These are phyloP conservation scores for Alternaria hordeiaustralica DNA, from an alignment of 2,329 filamentous ascomycete genomes.

Conservation along the genomic window DNA sequence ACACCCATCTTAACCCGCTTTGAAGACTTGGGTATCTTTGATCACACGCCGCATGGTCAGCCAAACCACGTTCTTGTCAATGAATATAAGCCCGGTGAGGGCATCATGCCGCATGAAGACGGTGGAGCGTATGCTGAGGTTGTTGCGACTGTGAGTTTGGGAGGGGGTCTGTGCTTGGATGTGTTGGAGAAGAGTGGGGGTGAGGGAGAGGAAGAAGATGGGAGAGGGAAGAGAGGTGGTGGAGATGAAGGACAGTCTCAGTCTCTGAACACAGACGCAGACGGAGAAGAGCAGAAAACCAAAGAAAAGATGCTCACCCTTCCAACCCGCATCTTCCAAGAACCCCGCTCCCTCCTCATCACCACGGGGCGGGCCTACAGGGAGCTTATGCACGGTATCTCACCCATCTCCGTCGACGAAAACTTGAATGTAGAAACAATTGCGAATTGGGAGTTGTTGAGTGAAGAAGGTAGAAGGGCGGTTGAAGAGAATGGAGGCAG, in stretches of 20 bases:
- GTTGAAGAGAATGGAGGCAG: conserved; percentile 56
- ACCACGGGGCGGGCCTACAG: conserved; percentile 73
- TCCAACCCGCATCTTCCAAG: conserved; percentile 72
- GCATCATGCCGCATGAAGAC: conserved; percentile 98
- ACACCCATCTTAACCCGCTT: conserved; percentile 71
- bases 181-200: conserved; percentile 62
- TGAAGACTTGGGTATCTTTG: conserved; percentile 58
- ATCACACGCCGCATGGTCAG: conserved; percentile 70
- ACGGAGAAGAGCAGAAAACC: background rate
- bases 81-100: conserved; percentile 84
- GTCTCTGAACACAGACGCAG: background rate
- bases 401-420: conserved; percentile 68
- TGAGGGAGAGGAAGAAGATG: background rate
- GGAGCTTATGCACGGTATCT: conserved; percentile 76
- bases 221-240: background rate
- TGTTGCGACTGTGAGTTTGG: conserved; percentile 89
- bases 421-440: conserved; percentile 64
- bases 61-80: conserved; percentile 96
- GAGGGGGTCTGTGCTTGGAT: conserved; percentile 77
- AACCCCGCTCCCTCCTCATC: conserved; percentile 79
- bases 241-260: background rate
- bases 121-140: conserved; percentile 85
- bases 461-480: conserved; percentile 49
- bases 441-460: conserved; percentile 74
- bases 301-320: conserved; percentile 15